Base-by-base conservation (phyloP, 352 stramenopile genomes). In the Globisporangium splendens region DNA sequence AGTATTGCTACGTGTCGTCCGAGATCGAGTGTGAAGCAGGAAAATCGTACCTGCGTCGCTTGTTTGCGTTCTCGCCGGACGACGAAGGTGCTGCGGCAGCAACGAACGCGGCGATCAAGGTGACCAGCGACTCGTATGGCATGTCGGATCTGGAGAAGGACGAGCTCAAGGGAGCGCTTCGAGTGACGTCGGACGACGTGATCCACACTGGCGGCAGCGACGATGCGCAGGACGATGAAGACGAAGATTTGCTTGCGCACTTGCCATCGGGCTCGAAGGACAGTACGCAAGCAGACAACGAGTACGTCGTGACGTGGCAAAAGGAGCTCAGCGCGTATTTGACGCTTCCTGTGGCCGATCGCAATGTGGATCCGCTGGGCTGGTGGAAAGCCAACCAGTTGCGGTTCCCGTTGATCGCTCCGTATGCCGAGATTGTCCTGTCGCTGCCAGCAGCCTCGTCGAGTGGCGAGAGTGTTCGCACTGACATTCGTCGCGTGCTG, bases 361-460 rank as follows among this genome's bases (percentile, higher is more conserved):
- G 81, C 53, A 89, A 93, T 55, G 76, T 83, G 2, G 74, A 93
- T 49, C 83, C 83, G 1, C 68, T 93, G 35, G 18, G 59, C 17
- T 93, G 83, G 83, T 93, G 83, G 83, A 90, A 90, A 64, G 55
- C 66, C 7, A 91, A 90, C 52, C 81, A 93, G 52, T 63, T 90
- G 18, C 81, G 81, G 7, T 93, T 93, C 61, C 83, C 83, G 20
- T 48, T 93, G 28, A 80, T 91, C 31, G 81, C 83, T 31, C 76
- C 83, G 53, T 89, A 86, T 35, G 83, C 83, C 12, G 83, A 93
- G 66, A 75, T 91, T 56, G 60, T 93, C 46, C 49, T 93, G 42
- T 83, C 81, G 17, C 62, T 93, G 3, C 83, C 83, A 1, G 81
- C 81, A 1, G 73, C 81, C 3, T 73, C 79, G 15, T 84, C 69